Evolutionary conservation across 129 eudicot genomes (phyloP), one percentile per base, ranked within the genome.

Genomic region (sunflower (Helianthus annuus)): DNA sequence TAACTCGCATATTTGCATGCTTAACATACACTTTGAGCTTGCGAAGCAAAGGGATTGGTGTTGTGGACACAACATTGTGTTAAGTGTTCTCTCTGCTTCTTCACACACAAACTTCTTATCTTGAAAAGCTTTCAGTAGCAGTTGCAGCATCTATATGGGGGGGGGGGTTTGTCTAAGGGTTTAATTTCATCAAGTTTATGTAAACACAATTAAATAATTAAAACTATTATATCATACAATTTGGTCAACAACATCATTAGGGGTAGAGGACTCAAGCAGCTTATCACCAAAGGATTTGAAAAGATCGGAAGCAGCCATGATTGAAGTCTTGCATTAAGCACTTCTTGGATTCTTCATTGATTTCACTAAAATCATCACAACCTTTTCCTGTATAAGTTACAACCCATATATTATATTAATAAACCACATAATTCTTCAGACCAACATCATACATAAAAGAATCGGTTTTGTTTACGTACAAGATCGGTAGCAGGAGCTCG

Each of bases 261-360:
- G 82, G 12, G 68, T 27, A 45, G 79, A 29, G 49, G 80, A 66
- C 7, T 86, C 96, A 32, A 95, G 83, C 79, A 95, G 72, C 75
- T 83, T 84, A 81, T 86, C 97, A 54, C 94, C 96, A 76, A 80
- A 90, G 4, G 91, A 85, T 69, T 78, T 81, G 69, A 86, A 95
- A 29, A 90, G 63, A 83, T 95, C 99, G 65, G 97, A 71, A 36
- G 90, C 81, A 84, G 99, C 94, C 97, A 95, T 86, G 72, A 95
- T 88, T 14, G 99, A 78, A 38, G 99, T 95, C 81, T 95, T 95
- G 83, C 87, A 76, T 64, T 90, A 58, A 48, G 99, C 97, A 80
- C 99, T 95, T 83, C 99, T 90, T 56, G 99, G 99, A 70, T 90
- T 95, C 86, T 95, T 95, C 86, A 90, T 90, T 44, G 99, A 70